Evolutionary conservation across 2,329 filamentous ascomycete genomes (phyloP), one percentile per base, ranked within the genome.

Genomic region (Atkinsonella texensis): DNA sequence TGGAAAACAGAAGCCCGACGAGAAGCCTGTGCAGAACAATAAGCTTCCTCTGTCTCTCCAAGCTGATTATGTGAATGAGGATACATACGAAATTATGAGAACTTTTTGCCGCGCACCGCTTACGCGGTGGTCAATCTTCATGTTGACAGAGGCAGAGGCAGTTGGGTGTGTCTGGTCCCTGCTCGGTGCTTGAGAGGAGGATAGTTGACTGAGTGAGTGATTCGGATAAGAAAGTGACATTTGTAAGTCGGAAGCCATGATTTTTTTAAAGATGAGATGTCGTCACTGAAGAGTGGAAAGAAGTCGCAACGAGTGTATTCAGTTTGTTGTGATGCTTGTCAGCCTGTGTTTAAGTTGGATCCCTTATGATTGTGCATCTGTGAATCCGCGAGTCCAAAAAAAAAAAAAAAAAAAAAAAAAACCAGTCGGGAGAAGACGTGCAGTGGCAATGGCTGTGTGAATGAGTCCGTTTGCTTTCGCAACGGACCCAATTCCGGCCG

Each of bases 1-100:
- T 78, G 4, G 77, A 78, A 56, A 81, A 77, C 15, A 81, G 68
- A 2, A 81, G 68, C 3, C 77, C 76, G 2, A 73, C 56, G 10
- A 79, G 69, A 48, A 78, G 67, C 43, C 74, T 78, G 42, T 11
- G 35, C 7, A 28, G 10, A 23, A 48, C 46, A 17, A 28, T 52
- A 13, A 31, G n/a, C 20, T 11, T 47, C 12, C 9, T 17, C 8
- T 23, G 15, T 47, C 44, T 10, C 35, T 1, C 17, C 18, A 44
- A 13, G 7, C 11, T 32, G 11, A 17, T 6, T 18, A n/a, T 9
- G 4, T 12, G 12, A 12, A 2, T 31, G 10, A 38, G 35, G 18
- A 18, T 11, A 49, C 53, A 51, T 55, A 69, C 71, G 68, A 68
- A 49, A 63, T 55, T 23, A 73, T 62, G 18, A 74, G 62, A 10